Conservation (phyloP, 2,329 filamentous ascomycete genomes). For the Alternaria consortialis region DNA sequence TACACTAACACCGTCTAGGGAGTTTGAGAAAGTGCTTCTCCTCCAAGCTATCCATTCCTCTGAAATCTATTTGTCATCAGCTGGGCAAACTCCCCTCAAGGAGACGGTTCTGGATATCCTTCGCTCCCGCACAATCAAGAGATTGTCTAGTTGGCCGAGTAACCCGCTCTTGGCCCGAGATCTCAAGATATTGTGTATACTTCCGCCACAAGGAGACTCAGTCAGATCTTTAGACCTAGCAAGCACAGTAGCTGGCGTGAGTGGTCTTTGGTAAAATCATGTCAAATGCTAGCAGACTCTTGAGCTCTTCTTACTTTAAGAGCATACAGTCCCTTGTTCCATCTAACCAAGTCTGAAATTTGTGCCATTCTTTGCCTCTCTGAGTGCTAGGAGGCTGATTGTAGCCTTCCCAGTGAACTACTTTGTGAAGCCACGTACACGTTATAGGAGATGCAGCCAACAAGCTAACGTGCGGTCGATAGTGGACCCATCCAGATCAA, state of each 20-base stretch:
- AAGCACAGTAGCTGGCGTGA: not conserved
- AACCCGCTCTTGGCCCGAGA: not conserved
- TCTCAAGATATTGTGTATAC: not conserved
- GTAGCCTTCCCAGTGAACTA: too few species aligned
- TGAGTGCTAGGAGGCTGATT: too few species aligned
- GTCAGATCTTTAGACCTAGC: not conserved
- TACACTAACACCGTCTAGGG: not conserved
- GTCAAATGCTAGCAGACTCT: too few species aligned
- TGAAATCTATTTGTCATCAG: not conserved
- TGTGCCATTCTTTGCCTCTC: too few species aligned
- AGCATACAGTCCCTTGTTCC: too few species aligned
- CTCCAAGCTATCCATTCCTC: not conserved
- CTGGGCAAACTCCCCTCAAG: not conserved
- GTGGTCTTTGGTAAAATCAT: too few species aligned
- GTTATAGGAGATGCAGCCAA: too few species aligned
- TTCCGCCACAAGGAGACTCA: not conserved
- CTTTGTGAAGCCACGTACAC: too few species aligned
- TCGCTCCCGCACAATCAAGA: not conserved
- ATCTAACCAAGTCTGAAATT: too few species aligned
- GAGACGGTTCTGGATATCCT: not conserved
- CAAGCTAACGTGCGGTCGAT: too few species aligned
- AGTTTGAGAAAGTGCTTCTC: conserved; percentile 1
- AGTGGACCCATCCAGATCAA: too few species aligned
- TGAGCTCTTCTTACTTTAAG: too few species aligned
- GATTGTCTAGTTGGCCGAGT: not conserved